phyloP scores from a whole-genome alignment of 176 grass and related monocot species.

The Cenchrus fungigraminus region DNA sequence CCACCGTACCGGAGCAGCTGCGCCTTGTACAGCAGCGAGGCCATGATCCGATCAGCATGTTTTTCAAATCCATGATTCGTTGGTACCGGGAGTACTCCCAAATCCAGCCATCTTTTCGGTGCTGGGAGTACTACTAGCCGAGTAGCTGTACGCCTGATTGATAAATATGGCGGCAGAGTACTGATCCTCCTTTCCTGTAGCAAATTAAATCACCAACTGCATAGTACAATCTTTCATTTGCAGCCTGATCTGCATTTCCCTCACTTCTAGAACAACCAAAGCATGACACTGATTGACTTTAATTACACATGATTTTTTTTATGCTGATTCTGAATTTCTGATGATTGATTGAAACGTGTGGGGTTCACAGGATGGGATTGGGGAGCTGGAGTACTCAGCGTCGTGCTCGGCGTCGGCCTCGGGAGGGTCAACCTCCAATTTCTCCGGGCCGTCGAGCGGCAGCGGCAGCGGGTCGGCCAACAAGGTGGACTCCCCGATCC shows the following conservation, averaged over 20 bases:
- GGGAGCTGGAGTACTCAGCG: slow-evolving; percentile 26
- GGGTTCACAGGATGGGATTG: background rate
- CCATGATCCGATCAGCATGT: background rate
- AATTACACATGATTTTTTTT: background rate
- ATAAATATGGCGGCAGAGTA: slow-evolving; percentile 38
- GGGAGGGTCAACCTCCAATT: slow-evolving; percentile 47
- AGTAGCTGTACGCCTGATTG: background rate
- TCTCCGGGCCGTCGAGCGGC: slow-evolving; percentile 50
- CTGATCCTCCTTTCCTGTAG: background rate
- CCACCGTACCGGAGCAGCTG: background rate
- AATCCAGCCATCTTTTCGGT: slow-evolving; percentile 15
- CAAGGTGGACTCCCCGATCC: slow-evolving; percentile 54
- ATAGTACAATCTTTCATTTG: no score
- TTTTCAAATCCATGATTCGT: background rate
- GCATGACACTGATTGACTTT: background rate
- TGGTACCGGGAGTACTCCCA: background rate
- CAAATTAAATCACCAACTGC: background rate
- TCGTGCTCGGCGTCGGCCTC: slow-evolving; percentile 37
- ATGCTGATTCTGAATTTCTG: background rate
- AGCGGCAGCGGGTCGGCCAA: slow-evolving; percentile 51
- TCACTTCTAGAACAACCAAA: background rate
- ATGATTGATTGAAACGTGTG: background rate
- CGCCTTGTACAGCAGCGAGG: background rate
- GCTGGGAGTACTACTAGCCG: background rate
- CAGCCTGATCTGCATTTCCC: background rate